Conservation (phyloP, 805 yeast genomes). For the Saccharomyces kudriavzevii region DNA sequence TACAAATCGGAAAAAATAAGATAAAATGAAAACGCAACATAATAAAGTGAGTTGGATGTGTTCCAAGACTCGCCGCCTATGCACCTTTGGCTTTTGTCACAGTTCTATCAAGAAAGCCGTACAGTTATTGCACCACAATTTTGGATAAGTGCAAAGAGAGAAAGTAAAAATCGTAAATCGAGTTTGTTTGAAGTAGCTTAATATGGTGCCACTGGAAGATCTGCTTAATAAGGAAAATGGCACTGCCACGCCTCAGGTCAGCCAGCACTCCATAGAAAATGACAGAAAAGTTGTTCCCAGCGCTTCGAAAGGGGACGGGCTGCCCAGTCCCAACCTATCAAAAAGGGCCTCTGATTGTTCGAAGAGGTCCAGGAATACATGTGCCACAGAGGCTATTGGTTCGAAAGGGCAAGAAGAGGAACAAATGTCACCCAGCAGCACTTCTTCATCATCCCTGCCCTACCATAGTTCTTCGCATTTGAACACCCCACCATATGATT, state of each 20-base stretch:
- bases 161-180: neutral
- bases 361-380: neutral
- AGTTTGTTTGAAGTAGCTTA: neutral
- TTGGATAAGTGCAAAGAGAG: neutral
- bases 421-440: neutral
- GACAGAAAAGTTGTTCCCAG: neutral
- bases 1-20: neutral
- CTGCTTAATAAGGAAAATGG: constrained; percentile 1
- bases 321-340: neutral
- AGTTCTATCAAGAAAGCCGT: neutral
- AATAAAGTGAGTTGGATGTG: neutral
- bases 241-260: neutral
- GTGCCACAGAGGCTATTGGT: neutral
- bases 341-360: neutral
- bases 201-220: constrained; percentile 1
- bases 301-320: neutral
- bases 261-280: neutral
- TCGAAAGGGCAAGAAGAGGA: neutral
- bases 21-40: neutral
- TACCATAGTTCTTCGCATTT: neutral
- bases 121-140: neutral
- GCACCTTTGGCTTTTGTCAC: neutral
- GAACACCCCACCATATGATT: neutral
- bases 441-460: neutral
- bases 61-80: neutral